Conservation (phyloP, 306 rosid species). For the Cicer yamashitae region DNA sequence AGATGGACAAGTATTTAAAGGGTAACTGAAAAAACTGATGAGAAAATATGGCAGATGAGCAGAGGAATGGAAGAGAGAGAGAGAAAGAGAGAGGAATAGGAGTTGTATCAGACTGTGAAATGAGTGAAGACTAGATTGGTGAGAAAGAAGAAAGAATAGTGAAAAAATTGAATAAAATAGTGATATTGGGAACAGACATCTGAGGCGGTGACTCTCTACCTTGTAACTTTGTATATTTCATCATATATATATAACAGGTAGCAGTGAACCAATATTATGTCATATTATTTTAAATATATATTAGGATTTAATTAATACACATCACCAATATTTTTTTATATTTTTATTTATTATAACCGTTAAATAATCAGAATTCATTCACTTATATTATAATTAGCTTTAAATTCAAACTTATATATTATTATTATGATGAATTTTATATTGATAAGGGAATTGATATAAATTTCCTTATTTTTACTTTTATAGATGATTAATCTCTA, state of each 20-base stretch:
- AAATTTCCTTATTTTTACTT: too few species aligned
- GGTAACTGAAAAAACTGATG: slow-evolving; percentile 14
- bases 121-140: slow-evolving; percentile 19
- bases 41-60: not conserved
- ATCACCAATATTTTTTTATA: too few species aligned
- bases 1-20: not conserved
- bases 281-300: not conserved
- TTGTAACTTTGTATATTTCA: not conserved
- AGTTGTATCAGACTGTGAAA: not conserved
- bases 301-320: too few species aligned
- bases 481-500: too few species aligned
- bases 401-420: too few species aligned
- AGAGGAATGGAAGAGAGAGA: slow-evolving; percentile 6
- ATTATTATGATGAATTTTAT: too few species aligned
- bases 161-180: slow-evolving; percentile 16
- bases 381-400: too few species aligned
- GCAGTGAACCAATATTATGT: not conserved
- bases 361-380: too few species aligned
- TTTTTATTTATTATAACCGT: too few species aligned
- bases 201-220: slow-evolving; percentile 12
- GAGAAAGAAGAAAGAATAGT: not conserved
- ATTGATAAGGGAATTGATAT: too few species aligned
- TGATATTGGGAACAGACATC: slow-evolving; percentile 1
- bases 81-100: slow-evolving; percentile 1
- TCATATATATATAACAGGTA: not conserved